Evolutionary conservation across 192 early-diverging fungal species (phyloP).

Genomic region (Martensiomyces pterosporus): DNA sequence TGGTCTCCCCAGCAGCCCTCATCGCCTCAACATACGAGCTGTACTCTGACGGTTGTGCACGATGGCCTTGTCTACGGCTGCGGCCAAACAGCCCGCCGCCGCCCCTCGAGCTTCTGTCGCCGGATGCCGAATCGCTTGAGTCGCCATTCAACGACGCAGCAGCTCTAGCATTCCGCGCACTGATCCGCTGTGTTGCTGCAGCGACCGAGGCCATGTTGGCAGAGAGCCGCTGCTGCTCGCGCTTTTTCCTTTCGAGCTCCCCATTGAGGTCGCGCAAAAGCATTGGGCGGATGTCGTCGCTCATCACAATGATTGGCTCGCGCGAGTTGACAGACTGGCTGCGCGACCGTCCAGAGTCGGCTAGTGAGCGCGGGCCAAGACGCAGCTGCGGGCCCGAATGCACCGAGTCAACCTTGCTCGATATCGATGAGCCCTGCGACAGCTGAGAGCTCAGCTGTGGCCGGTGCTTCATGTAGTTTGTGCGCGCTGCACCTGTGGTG

Average conservation of each 20-base stretch:
- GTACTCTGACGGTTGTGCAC: slow-evolving; percentile 48
- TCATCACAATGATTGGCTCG: slow-evolving; percentile 62
- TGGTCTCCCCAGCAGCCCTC: slow-evolving; percentile 65
- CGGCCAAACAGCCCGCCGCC: too few relatives aligned
- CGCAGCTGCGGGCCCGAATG: background rate
- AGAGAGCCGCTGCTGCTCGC: slow-evolving; percentile 22
- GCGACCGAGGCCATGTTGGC: slow-evolving; percentile 38
- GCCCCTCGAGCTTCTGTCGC: background rate
- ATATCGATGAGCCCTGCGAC: slow-evolving; percentile 12
- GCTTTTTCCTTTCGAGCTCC: slow-evolving; percentile 11
- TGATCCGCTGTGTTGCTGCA: slow-evolving; percentile 31
- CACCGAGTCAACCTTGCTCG: background rate
- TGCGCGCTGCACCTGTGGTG: background rate
- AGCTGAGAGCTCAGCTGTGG: slow-evolving; percentile 18
- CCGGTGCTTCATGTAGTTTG: slow-evolving; percentile 9
- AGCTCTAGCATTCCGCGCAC: slow-evolving; percentile 2
- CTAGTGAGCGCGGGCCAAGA: slow-evolving; percentile 1
- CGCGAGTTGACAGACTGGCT: slow-evolving; percentile 50
- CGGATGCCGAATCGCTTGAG: too few relatives aligned
- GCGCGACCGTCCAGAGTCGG: slow-evolving; percentile 20
- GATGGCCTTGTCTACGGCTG: background rate
- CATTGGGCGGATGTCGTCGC: slow-evolving; percentile 46
- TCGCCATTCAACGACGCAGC: too few relatives aligned
- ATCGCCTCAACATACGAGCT: slow-evolving; percentile 59
- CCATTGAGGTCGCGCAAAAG: slow-evolving; percentile 15